phyloP scores from a whole-genome alignment of 1,139 yeast genomes.

The Nadsonia starkeyi-henricii region DNA sequence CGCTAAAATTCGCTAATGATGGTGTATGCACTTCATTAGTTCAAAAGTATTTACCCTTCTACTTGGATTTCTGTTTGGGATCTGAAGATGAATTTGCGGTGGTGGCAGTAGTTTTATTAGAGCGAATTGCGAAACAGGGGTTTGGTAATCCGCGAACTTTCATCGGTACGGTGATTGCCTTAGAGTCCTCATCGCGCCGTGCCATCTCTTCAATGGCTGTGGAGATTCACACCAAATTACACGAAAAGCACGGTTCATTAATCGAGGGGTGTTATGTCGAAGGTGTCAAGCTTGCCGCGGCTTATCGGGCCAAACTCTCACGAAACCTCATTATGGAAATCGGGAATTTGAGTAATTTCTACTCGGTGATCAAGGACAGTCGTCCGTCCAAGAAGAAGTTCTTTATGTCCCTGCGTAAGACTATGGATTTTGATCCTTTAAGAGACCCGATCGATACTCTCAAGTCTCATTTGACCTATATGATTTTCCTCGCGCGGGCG shows the following conservation, averaged over 20 bases:
- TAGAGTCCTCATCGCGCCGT: constrained; percentile 40
- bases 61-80: constrained; percentile 36
- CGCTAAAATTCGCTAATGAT: constrained; percentile 38
- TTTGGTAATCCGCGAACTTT: constrained; percentile 62
- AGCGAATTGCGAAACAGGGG: constrained; percentile 44
- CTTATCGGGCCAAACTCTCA: constrained; percentile 23
- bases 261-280: constrained; percentile 51
- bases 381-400: constrained; percentile 37
- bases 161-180: constrained; percentile 54
- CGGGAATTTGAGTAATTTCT: constrained; percentile 24
- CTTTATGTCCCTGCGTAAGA: constrained; percentile 23
- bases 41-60: constrained; percentile 41
- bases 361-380: constrained; percentile 31
- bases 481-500: constrained; percentile 29
- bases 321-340: constrained; percentile 6
- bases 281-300: constrained; percentile 45
- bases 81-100: constrained; percentile 34
- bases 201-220: constrained; percentile 36
- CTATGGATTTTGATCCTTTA: constrained; percentile 22
- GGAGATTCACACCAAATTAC: constrained; percentile 40
- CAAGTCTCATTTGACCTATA: constrained; percentile 18
- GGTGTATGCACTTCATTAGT: constrained; percentile 62
- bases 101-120: constrained; percentile 40
- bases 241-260: constrained; percentile 55
- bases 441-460: constrained; percentile 7